Base-by-base conservation (phyloP, 257 asterid genomes). In the Plantago major region DNA sequence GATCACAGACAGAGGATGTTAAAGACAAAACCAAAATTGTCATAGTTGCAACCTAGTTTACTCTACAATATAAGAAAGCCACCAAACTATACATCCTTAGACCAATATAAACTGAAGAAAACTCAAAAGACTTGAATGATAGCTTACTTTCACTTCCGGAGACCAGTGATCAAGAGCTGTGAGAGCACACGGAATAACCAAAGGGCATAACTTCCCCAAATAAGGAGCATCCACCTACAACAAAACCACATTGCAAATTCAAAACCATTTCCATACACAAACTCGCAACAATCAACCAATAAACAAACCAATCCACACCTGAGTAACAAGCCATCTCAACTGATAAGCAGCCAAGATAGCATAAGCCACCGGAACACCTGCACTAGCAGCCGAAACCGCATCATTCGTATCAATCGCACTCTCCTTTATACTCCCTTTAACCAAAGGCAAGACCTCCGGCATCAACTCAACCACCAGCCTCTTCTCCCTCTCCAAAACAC, bases 91-190 rank as follows among this genome's bases (percentile, higher is more conserved):
- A 16, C 5, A 9, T 50, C 19, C 43, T 49, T 22, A 22, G 26
- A 17, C 15, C 3, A 40, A n/a, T 12, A 49, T 18, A 10, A 56
- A 19, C 37, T 6, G 50, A 7, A 40, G 37, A 30, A 30, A 30
- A 4, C 40, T 33, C 17, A 58, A 16, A 49, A 14, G 17, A 42
- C 12, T 19, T 26, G 42, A 2, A 12, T 13, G 13, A 62, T 33
- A 59, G 67, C 91, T 58, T 64, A 93, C 99, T 74, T 93, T 93
- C 55, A 93, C 99, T 78, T 86, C 85, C 0, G 95, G 83, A 19
- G 95, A 93, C 99, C 99, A 89, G 76, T 93, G 99, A 85, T 93
- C 99, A 57, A 93, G 89, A 68, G 95, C 85, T 46, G 93, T 80
- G 46, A 93, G 74, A 51, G 88, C 92, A 81, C 95, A 84, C 18